Evolutionary conservation across 2,329 filamentous ascomycete genomes (phyloP).

Genomic region (Diaporthe batatas): DNA sequence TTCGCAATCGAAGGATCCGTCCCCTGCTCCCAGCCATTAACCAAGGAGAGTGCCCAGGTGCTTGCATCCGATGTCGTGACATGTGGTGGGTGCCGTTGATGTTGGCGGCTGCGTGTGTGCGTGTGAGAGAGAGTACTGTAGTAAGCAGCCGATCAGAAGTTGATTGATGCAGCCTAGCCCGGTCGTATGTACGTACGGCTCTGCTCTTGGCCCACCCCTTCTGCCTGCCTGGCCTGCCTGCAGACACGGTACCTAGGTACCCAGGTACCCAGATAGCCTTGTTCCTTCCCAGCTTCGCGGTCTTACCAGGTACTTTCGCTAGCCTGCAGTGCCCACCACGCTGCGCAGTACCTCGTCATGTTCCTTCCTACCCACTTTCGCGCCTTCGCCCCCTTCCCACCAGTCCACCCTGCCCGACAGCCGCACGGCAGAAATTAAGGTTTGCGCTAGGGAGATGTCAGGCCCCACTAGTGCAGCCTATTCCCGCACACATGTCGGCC

Average conservation of each 20-base stretch:
- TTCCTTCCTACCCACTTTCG: constrained; percentile 2
- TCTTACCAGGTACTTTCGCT: too few relatives aligned
- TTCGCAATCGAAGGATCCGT: constrained; percentile 29
- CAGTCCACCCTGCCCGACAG: constrained; percentile 7
- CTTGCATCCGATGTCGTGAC: constrained; percentile 30
- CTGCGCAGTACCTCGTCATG: not conserved
- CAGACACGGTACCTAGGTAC: too few relatives aligned
- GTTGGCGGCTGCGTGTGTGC: not conserved
- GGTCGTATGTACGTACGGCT: not conserved
- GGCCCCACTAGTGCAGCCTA: constrained; percentile 22
- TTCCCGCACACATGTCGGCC: constrained; percentile 27
- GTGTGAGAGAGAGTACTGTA: not conserved
- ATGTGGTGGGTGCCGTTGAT: constrained; percentile 3
- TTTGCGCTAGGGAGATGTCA: constrained; percentile 37
- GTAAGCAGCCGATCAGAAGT: not conserved
- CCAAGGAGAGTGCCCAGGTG: not conserved
- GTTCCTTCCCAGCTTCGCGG: too few relatives aligned
- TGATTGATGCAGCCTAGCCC: constrained; percentile 22
- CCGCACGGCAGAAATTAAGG: constrained; percentile 40
- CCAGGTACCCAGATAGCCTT: too few relatives aligned
- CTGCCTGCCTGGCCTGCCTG: too few relatives aligned
- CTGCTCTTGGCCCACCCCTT: not conserved
- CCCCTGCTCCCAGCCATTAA: constrained; percentile 10
- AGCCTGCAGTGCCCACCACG: not conserved
- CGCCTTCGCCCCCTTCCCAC: not conserved